Evolutionary conservation across 148 eudicot species (phyloP).

Genomic region (Spergularia marina): DNA sequence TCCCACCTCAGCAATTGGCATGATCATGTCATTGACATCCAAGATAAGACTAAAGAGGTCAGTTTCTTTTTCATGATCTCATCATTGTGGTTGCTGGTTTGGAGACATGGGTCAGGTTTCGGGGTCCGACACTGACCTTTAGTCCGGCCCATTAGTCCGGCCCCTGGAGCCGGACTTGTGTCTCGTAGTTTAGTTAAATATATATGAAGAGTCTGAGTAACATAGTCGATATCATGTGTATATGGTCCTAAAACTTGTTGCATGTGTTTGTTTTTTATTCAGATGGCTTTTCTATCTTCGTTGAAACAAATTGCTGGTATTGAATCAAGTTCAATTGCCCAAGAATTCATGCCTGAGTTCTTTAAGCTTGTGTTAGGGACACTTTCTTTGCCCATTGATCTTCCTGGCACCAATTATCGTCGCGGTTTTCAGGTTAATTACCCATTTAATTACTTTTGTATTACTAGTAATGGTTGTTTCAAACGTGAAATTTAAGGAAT

Average conservation of each 20-base stretch:
- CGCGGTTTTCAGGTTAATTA: slow-evolving; percentile 65
- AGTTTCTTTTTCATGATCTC: neutral
- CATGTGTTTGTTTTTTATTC: slow-evolving; percentile 10
- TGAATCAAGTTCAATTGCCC: slow-evolving; percentile 49
- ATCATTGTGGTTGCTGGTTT: slow-evolving; percentile 4
- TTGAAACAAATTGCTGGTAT: slow-evolving; percentile 66
- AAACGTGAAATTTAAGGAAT: neutral
- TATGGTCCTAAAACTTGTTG: neutral
- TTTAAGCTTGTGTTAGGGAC: slow-evolving; percentile 77
- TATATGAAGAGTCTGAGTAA: slow-evolving; percentile 9
- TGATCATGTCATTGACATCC: slow-evolving; percentile 66
- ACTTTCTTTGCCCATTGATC: slow-evolving; percentile 80
- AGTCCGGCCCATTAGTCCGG: neutral
- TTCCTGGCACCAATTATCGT: slow-evolving; percentile 79
- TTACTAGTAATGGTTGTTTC: too few relatives aligned
- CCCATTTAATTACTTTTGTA: neutral
- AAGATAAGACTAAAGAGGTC: slow-evolving; percentile 90
- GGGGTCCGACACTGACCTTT: neutral
- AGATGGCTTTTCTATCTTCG: slow-evolving; percentile 89
- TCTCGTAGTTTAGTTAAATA: neutral
- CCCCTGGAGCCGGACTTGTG: neutral
- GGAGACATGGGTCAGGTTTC: neutral
- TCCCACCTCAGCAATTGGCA: slow-evolving; percentile 76
- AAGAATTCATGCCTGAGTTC: slow-evolving; percentile 77
- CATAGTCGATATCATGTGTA: neutral